Evolutionary conservation across 495 filamentous ascomycete genomes (phyloP).

Genomic region (Letharia columbiana): DNA sequence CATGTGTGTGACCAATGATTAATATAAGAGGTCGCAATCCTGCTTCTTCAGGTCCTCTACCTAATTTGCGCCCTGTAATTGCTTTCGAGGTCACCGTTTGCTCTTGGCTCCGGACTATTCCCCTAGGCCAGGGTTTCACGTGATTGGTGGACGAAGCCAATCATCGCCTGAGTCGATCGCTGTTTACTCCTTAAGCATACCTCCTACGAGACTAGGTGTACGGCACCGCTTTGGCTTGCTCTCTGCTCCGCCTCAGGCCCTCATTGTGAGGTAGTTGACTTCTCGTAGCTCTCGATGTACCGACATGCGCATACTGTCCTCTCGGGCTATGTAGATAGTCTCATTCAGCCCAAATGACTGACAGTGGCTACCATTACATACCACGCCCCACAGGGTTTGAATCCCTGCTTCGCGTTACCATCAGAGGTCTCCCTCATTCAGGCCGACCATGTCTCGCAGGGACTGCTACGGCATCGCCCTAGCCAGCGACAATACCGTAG

Average conservation of each 20-base stretch:
- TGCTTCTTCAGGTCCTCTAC: too few relatives aligned
- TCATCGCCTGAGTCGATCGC: too few relatives aligned
- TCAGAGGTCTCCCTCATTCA: background rate
- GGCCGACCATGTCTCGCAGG: background rate
- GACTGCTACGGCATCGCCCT: background rate
- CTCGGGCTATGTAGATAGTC: background rate
- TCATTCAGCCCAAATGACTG: background rate
- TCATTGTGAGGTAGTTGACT: constrained; percentile 8
- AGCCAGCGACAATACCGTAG: background rate
- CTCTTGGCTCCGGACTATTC: too few relatives aligned
- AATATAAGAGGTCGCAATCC: too few relatives aligned
- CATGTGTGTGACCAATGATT: too few relatives aligned
- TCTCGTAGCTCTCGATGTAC: constrained; percentile 9
- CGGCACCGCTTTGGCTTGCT: background rate
- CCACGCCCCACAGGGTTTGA: background rate
- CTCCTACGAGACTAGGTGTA: background rate
- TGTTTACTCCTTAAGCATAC: too few relatives aligned
- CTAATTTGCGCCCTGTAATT: too few relatives aligned
- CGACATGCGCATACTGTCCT: constrained; percentile 2
- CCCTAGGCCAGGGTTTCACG: too few relatives aligned
- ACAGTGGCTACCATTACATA: background rate
- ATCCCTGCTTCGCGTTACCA: background rate
- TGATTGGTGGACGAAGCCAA: too few relatives aligned
- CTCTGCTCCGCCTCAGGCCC: background rate
- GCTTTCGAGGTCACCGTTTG: too few relatives aligned